Percentiles rank a stretch among this genome's conserved stretches.
These are phyloP conservation scores for Fusarium ambrosium DNA, from an alignment of 2,329 filamentous ascomycete species.

Conservation along the genomic window DNA sequence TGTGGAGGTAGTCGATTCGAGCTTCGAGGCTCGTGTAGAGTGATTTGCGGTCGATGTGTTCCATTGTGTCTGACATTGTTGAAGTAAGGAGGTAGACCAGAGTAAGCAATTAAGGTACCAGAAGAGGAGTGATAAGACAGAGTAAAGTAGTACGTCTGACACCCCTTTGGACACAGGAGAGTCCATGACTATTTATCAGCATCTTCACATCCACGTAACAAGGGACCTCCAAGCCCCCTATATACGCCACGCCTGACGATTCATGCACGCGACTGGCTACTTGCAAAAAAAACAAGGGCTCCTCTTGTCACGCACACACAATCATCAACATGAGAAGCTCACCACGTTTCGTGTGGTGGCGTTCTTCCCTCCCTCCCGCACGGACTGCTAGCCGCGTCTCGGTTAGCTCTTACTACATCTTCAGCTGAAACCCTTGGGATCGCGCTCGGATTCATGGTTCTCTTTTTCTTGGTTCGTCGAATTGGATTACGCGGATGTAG, in stretches of 20 bases:
- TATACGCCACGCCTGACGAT: not conserved
- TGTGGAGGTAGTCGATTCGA: conserved; percentile 28
- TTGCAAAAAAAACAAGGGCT: not conserved
- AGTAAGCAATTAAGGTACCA: not conserved
- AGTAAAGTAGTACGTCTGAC: not conserved
- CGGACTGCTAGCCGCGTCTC: not conserved
- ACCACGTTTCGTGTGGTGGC: conserved; percentile 1
- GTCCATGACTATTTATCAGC: not conserved
- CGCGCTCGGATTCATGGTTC: not conserved
- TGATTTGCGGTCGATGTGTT: conserved; percentile 30
- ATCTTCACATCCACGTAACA: not conserved
- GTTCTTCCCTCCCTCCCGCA: not conserved
- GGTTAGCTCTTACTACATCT: not conserved
- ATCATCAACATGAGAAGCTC: conserved; percentile 4
- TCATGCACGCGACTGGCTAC: not conserved
- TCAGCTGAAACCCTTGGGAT: not conserved
- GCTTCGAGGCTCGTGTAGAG: conserved; percentile 32
- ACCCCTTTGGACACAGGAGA: not conserved
- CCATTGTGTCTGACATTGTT: not conserved
- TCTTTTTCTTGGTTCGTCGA: not conserved
- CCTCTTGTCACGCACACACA: not conserved
- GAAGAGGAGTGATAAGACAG: not conserved
- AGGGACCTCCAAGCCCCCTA: not conserved
- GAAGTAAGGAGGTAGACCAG: not conserved
- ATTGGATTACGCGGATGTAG: not conserved